These are phyloP conservation scores for Boletus patriciae DNA, from an alignment of 768 basidiomycete species.

Conservation along the genomic window DNA sequence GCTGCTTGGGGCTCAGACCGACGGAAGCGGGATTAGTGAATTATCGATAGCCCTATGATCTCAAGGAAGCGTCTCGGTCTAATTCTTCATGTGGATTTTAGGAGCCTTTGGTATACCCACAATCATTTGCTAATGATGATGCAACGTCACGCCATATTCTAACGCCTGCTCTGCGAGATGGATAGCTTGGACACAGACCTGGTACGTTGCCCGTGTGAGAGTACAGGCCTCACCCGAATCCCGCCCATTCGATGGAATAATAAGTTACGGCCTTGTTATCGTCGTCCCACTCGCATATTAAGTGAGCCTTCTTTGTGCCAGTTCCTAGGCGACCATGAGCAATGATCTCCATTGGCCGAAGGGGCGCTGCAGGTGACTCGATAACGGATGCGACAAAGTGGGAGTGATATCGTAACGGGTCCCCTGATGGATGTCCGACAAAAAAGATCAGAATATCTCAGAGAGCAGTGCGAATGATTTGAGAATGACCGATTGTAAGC, in stretches of 20 bases:
- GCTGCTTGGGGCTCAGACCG: constrained; percentile 36
- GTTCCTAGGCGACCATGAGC: constrained; percentile 95
- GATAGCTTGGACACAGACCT: background rate
- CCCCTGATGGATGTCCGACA: constrained; percentile 51
- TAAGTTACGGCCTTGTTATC: constrained; percentile 63
- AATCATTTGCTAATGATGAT: constrained; percentile 8
- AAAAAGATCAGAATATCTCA: constrained; percentile 7
- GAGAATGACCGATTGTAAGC: background rate
- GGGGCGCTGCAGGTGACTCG: constrained; percentile 53
- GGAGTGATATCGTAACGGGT: constrained; percentile 94
- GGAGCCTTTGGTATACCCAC: constrained; percentile 16
- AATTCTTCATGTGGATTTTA: constrained; percentile 16
- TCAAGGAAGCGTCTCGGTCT: constrained; percentile 9
- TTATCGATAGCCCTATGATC: constrained; percentile 5
- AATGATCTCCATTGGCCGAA: constrained; percentile 91
- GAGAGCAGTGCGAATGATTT: background rate
- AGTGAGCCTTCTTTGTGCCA: constrained; percentile 94
- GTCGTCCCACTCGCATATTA: constrained; percentile 88
- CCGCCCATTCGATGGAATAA: constrained; percentile 87
- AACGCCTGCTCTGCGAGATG: background rate
- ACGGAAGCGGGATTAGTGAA: constrained; percentile 47
- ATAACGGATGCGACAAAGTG: constrained; percentile 89
- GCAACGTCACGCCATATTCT: constrained; percentile 3
- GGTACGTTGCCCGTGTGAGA: background rate
- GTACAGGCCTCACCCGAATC: constrained; percentile 58